Conservation (phyloP, 2,329 filamentous ascomycete genomes). For the Grosmannia huntii region DNA sequence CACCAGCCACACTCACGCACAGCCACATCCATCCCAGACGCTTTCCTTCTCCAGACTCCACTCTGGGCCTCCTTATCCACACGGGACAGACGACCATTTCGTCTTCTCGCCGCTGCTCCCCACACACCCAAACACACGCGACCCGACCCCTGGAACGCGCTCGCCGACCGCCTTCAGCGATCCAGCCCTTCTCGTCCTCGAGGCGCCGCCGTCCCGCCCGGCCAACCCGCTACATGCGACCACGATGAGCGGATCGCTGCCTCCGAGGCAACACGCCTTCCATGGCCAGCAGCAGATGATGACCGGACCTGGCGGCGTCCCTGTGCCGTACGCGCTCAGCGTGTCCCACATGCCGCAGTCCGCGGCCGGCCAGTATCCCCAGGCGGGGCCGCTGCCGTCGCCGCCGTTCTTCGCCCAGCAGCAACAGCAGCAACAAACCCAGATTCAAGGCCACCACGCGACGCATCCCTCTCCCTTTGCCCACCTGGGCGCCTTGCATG, state of each 20-base stretch:
- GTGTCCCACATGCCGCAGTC: constrained; percentile 7
- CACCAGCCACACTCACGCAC: not conserved
- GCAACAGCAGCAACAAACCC: not conserved
- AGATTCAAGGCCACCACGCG: not conserved
- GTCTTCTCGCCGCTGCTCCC: not conserved
- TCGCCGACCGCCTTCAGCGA: not conserved
- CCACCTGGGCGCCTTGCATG: constrained; percentile 4
- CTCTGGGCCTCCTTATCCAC: not conserved
- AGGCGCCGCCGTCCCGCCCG: not conserved
- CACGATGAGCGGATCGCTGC: constrained; percentile 26
- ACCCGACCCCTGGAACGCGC: not conserved
- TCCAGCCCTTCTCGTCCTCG: not conserved
- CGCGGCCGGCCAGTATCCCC: constrained; percentile 4
- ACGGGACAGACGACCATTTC: not conserved
- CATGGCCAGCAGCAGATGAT: constrained; percentile 24
- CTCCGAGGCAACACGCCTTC: constrained; percentile 25
- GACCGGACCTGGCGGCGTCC: not conserved
- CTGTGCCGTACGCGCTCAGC: constrained; percentile 9
- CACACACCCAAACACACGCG: not conserved
- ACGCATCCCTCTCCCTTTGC: not conserved
- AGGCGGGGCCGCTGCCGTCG: constrained; percentile 6
- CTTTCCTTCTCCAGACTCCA: not conserved
- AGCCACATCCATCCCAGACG: not conserved
- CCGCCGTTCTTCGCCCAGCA: constrained; percentile 5
- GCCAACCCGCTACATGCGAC: constrained; percentile 18